Base-by-base conservation (phyloP, 2,329 filamentous ascomycete species). In the Tolypocladium endophyticum region DNA sequence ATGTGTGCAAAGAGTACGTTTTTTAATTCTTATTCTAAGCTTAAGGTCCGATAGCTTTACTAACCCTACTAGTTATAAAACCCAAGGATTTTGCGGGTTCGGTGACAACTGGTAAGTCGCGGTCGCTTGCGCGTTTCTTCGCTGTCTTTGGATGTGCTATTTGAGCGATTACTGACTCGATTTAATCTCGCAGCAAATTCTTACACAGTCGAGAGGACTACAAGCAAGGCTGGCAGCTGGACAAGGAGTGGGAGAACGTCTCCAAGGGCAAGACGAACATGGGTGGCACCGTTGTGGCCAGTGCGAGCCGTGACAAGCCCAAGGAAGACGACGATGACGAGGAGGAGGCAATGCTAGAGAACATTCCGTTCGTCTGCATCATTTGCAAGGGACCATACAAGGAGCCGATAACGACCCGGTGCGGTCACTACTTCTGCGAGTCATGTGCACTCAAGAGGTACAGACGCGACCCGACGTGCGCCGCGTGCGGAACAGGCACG, bases 381-480 rank as follows among this genome's bases (percentile, higher is more conserved):
- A 90, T 96, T 62, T 97, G 92, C 79, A 86, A 87, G 67, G 82
- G 85, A 43, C 74, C 86, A 1, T 97, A 96, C 74, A 88, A 85
- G 67, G 81, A 84, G 60, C 93, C 94, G 0, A 83, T 97, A 16
- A 78, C 93, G 30, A 97, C 94, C 16, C 88, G 91, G 64, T 99
- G 94, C 66, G 89, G 91, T 0, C 94, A 99, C 72, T 97, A 97
- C 73, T 97, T 97, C 70, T 99, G 94, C 71, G 89, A 97, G 72
- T 80, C 82, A 1, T 99, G 94, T 73, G 94, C 94, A 33, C 77
- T 97, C 66, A 86, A 89, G 70, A 78, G 92, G 64, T 97, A 97
- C 71, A 82, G 89, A 63, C 94, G 90, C 70, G 90, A 92, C 67
- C 92, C 92, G 4, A 85, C 84, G 3, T 97, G 94, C 72, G 90